Evolutionary conservation across 345 rosid species (phyloP).

Genomic region (Garcia nutans): DNA sequence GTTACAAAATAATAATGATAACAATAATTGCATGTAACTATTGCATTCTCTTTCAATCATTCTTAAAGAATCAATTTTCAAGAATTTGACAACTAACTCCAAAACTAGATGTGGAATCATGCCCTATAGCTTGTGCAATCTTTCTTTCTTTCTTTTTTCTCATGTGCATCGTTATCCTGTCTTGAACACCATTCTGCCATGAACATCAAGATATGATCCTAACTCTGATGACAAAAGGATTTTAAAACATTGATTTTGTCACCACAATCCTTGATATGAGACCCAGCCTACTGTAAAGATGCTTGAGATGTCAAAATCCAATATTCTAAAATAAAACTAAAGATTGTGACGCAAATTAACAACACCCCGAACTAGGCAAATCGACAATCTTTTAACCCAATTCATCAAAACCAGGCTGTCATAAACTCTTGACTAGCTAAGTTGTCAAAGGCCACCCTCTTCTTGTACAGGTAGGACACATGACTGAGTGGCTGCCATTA

Average conservation of each 20-base stretch:
- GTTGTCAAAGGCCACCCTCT: constrained; percentile 22
- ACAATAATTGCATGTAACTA: background rate
- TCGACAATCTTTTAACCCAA: constrained; percentile 7
- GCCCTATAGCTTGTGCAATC: background rate
- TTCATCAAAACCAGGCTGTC: constrained; percentile 12
- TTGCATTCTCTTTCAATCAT: background rate
- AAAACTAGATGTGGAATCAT: background rate
- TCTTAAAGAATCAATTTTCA: background rate
- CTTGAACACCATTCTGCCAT: background rate
- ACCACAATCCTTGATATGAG: constrained; percentile 9
- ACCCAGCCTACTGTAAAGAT: background rate
- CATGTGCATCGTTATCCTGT: background rate
- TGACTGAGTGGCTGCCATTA: background rate
- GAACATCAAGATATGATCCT: background rate
- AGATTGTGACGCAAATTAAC: background rate
- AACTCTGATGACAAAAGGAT: background rate
- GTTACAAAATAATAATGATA: no score
- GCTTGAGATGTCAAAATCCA: constrained; percentile 25
- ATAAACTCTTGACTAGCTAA: constrained; percentile 17
- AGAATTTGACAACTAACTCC: constrained; percentile 3
- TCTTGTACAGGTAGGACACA: constrained; percentile 13
- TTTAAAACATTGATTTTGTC: constrained; percentile 1
- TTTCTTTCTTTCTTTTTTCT: background rate
- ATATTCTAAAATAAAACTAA: background rate
- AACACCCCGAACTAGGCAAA: background rate